Evolutionary conservation across 75 land plant genomes (phyloP).

Genomic region (Isoetes taiwanensis): DNA sequence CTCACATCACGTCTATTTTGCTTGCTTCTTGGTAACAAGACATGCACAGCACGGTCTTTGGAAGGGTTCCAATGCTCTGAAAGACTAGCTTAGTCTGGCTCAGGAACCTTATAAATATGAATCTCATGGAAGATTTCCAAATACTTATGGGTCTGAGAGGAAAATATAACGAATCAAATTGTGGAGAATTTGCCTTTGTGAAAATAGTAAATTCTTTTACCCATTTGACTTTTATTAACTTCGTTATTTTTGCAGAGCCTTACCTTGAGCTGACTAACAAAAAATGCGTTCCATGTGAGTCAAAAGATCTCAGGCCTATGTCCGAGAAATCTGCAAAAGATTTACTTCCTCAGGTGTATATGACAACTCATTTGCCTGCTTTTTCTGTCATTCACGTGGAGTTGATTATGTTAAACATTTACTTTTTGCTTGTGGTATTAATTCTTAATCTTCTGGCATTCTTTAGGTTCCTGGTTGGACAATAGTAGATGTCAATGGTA

Average conservation of each 20-base stretch:
- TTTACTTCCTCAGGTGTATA: slow-evolving; percentile 40
- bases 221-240: too few relatives aligned
- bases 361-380: neutral
- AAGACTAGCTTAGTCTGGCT: too few relatives aligned
- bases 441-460: neutral
- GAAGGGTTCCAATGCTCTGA: too few relatives aligned
- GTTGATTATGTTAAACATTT: neutral
- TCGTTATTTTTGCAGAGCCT: slow-evolving; percentile 10
- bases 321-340: slow-evolving; percentile 47
- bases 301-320: slow-evolving; percentile 63
- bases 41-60: too few relatives aligned
- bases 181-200: too few relatives aligned
- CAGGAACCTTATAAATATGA: too few relatives aligned
- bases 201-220: too few relatives aligned
- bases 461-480: slow-evolving; percentile 63
- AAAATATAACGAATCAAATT: too few relatives aligned
- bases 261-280: slow-evolving; percentile 43
- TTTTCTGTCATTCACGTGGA: neutral
- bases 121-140: too few relatives aligned
- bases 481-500: slow-evolving; percentile 38
- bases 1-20: too few relatives aligned
- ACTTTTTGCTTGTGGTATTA: neutral
- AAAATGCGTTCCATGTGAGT: slow-evolving; percentile 82
- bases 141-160: too few relatives aligned
- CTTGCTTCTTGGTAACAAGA: too few relatives aligned